A percentile compares a stretch with the other conserved stretches of the same genome.
Conservation (phyloP, 768 basidiomycete species). For the Phaeolepiota aurea region DNA sequence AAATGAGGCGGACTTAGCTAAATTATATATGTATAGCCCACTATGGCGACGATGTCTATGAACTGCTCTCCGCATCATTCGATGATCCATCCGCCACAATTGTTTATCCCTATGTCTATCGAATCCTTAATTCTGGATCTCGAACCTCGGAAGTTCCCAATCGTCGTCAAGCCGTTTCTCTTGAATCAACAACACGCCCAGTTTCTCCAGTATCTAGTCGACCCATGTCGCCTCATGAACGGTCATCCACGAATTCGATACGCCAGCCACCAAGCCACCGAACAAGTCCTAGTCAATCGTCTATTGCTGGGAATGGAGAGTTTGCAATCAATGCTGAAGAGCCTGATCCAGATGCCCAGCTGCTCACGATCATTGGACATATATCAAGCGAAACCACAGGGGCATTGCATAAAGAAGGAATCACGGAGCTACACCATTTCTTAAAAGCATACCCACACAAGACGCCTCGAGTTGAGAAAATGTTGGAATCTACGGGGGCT, state of each 20-base stretch:
- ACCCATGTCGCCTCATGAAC: constrained; percentile 65
- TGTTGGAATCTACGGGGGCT: constrained; percentile 81
- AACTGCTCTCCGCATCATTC: constrained; percentile 82
- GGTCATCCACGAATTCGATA: constrained; percentile 42
- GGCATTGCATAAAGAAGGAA: constrained; percentile 86
- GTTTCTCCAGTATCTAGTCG: constrained; percentile 57
- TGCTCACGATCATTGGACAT: constrained; percentile 76
- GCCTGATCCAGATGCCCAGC: constrained; percentile 80
- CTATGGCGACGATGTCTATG: constrained; percentile 85
- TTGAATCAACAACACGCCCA: constrained; percentile 33
- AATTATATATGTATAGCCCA: constrained; percentile 57
- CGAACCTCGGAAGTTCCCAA: constrained; percentile 30
- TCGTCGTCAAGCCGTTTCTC: constrained; percentile 21
- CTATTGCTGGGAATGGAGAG: constrained; percentile 45
- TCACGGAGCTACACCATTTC: constrained; percentile 91
- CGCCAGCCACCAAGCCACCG: constrained; percentile 54
- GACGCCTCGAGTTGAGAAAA: constrained; percentile 72
- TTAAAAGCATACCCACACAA: constrained; percentile 87
- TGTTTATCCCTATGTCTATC: constrained; percentile 91
- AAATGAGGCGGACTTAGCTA: too few relatives aligned
- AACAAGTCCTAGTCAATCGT: constrained; percentile 63
- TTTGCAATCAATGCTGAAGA: constrained; percentile 57
- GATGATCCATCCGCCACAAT: constrained; percentile 97
- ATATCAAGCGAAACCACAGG: constrained; percentile 86
- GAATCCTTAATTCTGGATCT: constrained; percentile 71